A percentile compares a stretch with the other conserved stretches of the same genome.
Evolutionary conservation across 306 rosid genomes (phyloP).

Genomic region (Casuarina cunninghamiana): DNA sequence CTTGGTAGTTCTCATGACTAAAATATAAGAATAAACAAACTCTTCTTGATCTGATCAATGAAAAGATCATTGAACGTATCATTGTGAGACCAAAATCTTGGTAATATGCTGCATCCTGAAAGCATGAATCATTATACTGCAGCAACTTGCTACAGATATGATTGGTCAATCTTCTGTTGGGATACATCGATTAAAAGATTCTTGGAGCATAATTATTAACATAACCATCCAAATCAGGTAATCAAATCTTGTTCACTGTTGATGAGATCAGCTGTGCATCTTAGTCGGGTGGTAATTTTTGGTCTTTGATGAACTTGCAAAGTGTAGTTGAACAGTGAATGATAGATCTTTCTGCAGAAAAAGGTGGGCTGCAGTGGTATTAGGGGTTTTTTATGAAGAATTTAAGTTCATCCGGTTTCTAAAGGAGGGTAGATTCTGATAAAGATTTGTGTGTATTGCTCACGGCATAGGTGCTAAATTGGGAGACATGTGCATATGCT

Average conservation of each 20-base stretch:
- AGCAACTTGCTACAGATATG: conserved; percentile 23
- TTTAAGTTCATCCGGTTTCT: conserved; percentile 4
- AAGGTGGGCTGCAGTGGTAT: conserved; percentile 2
- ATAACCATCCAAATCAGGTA: conserved; percentile 34
- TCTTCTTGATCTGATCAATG: neutral
- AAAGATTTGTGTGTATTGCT: neutral
- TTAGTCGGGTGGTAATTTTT: conserved; percentile 1
- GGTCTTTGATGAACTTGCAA: neutral
- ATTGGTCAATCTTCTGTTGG: conserved; percentile 55
- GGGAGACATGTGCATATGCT: conserved; percentile 26
- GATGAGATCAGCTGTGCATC: conserved; percentile 19
- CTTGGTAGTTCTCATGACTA: neutral
- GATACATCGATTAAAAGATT: conserved; percentile 39
- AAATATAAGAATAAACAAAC: neutral
- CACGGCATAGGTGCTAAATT: conserved; percentile 2
- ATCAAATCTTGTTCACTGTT: conserved; percentile 32
- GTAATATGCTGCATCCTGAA: conserved; percentile 22
- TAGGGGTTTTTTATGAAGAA: neutral
- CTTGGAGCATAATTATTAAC: conserved; percentile 48
- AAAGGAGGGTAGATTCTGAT: neutral
- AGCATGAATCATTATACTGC: neutral
- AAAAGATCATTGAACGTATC: conserved; percentile 5
- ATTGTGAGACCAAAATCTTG: conserved; percentile 13
- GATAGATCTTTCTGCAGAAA: neutral
- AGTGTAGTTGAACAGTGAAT: neutral